Evolutionary conservation across 345 rosid species (phyloP), one percentile per base, ranked within the genome.

Genomic region (Brassica napus): DNA sequence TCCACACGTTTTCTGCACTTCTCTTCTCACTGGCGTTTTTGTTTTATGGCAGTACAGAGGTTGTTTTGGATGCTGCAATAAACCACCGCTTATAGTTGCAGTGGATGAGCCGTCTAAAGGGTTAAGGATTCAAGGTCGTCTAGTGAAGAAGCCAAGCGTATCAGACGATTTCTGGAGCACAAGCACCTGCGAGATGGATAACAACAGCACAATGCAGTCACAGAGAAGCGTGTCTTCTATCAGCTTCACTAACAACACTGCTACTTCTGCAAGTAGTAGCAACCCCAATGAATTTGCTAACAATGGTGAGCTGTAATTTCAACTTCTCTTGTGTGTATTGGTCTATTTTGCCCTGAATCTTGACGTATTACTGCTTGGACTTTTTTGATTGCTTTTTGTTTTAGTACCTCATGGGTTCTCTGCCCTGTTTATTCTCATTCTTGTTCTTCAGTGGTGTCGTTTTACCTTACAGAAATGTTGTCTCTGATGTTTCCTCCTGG

Each of bases 11-110:
- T 23, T n/a, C 30, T 34, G 57, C 59, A 81, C 77, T 81, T 55
- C 83, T 87, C 18, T 49, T 79, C 82, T 79, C 79, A 74, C 72
- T 74, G 65, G 78, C 77, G 26, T 47, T 28, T 70, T 69, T 72
- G 80, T 89, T 87, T 89, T 77, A 87, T 77, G 87, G 90, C 97
- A 93, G 98, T 86, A 88, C 91, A 88, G 97, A 87, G 92, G 94
- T 88, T 94, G 97, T 87, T 87, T 92, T 82, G 94, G 93, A 87
- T 86, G 96, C 89, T 87, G 81, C 82, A 73, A 64, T 70, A 88
- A 85, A 78, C 87, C 86, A 54, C 75, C 88, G 34, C 71, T 80
- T 72, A 77, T 74, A 79, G 75, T 80, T 24, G 75, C 85, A 44
- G 87, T 79, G 66, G 88, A 86, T 75, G 87, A 86, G 69, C 84